Evolutionary conservation across 768 basidiomycete genomes (phyloP).

Genomic region (Nevesoporus exiguus): DNA sequence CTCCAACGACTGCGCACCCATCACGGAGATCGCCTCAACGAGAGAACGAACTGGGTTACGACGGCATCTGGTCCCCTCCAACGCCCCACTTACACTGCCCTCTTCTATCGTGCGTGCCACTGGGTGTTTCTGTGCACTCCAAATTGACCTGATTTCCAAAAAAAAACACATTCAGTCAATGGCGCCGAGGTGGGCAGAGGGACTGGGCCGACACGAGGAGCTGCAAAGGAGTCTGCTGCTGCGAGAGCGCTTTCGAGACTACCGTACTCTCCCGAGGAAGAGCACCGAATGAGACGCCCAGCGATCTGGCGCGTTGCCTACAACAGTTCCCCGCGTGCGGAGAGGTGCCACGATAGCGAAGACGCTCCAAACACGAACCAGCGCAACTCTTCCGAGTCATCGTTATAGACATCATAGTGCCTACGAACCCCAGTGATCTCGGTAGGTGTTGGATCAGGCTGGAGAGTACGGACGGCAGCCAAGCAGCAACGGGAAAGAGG

Average conservation of each 20-base stretch:
- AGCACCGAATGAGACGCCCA: not conserved
- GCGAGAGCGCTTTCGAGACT: constrained; percentile 10
- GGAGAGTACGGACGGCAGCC: not conserved
- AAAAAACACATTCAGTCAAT: constrained; percentile 1
- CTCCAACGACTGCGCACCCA: not conserved
- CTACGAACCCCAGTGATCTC: not conserved
- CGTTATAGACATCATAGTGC: not conserved
- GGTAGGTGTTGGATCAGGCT: not conserved
- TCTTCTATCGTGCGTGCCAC: constrained; percentile 6
- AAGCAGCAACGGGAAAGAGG: not conserved
- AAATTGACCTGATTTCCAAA: not conserved
- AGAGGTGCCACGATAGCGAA: not conserved
- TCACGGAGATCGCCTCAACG: not conserved
- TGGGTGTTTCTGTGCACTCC: not conserved
- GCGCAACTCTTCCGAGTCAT: not conserved
- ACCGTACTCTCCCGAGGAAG: not conserved
- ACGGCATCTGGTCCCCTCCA: constrained; percentile 2
- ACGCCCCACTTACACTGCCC: constrained; percentile 5
- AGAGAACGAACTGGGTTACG: constrained; percentile 2
- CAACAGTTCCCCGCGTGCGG: not conserved
- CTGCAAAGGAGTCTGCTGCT: constrained; percentile 13
- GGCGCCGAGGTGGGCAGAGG: constrained; percentile 10
- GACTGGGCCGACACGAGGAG: constrained; percentile 4
- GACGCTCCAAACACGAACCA: not conserved
- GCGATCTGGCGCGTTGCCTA: not conserved